Evolutionary conservation across 257 asterid genomes (phyloP).

Genomic region (Solanum bulbocastanum): DNA sequence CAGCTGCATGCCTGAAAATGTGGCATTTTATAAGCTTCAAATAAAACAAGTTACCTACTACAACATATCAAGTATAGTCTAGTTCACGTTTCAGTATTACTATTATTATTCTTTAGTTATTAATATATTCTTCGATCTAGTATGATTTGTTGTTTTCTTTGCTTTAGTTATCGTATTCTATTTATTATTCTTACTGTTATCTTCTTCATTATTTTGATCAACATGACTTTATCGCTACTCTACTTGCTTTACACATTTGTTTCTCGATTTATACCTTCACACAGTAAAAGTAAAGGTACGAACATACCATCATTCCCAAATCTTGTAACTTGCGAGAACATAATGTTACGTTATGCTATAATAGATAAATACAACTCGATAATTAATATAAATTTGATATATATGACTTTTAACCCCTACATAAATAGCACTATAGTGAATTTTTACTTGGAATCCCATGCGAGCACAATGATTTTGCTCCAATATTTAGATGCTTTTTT

Average conservation of each 20-base stretch:
- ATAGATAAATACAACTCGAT: background rate
- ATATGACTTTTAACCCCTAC: background rate
- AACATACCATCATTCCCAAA: background rate
- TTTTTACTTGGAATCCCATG: conserved; percentile 7
- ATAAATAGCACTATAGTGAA: background rate
- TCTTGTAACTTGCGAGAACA: background rate
- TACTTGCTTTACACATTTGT: background rate
- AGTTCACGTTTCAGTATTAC: background rate
- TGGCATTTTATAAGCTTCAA: background rate
- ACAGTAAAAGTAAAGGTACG: background rate
- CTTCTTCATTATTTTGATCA: background rate
- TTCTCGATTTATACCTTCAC: background rate
- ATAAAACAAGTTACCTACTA: background rate
- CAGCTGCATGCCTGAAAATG: background rate
- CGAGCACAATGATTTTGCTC: conserved; percentile 9
- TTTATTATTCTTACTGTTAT: fast-evolving
- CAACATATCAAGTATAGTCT: background rate
- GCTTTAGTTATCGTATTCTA: background rate
- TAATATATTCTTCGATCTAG: background rate
- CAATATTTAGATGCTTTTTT: background rate
- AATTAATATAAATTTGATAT: background rate
- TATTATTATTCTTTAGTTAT: background rate
- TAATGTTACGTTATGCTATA: background rate
- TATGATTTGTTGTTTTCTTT: background rate
- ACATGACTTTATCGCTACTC: fast-evolving